Evolutionary conservation across 2,329 filamentous ascomycete genomes (phyloP), one percentile per base, ranked within the genome.

Genomic region (Xylariomycetidae sp.): DNA sequence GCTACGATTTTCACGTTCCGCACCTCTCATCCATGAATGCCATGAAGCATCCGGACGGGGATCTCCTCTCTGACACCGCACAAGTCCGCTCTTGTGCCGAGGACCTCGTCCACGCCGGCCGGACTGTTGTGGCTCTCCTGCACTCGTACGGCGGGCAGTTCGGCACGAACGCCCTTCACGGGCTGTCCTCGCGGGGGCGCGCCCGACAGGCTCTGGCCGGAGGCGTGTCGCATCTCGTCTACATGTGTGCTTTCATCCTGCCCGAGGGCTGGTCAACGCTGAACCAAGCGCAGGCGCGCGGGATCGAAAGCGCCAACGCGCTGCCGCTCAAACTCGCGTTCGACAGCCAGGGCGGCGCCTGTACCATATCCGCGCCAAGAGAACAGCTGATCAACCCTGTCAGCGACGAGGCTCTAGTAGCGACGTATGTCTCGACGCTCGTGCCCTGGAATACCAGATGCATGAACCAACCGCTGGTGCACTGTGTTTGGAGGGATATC

Each of bases 91-190:
- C 26, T 9, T 38, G 39, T 20, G 43, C 43, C 4, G 25, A 37
- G 8, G 38, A 32, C 9, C 42, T 52, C 7, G 31, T 48, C 10
- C 16, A 38, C 5, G 36, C 33, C 2, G 48, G 50, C 5, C 38
- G 38, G 6, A 33, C 23, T 4, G 32, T 49, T 6, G 35, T 41
- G 7, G 42, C 39, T 12, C 16, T 54, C 7, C 42, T 48, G 40
- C 45, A 55, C 20, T 46, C 39, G 9, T 54, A 55, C 30, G 51
- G 49, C 6, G 51, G 48, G 1, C 44, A 49, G 22, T 48, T 55
- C 13, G 44, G 47, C 16, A 45, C 45, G 27, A 49, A 51, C 19
- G 40, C 42, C 3, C 26, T 55, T 0, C 18, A 40, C 23, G 43
- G 46, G 2, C 37, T 54, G 1, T 31, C 40, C 13, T 8, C 13